Evolutionary conservation across 768 basidiomycete species (phyloP), one percentile per base, ranked within the genome.

Genomic region (Agaricus sinodeliciosus): DNA sequence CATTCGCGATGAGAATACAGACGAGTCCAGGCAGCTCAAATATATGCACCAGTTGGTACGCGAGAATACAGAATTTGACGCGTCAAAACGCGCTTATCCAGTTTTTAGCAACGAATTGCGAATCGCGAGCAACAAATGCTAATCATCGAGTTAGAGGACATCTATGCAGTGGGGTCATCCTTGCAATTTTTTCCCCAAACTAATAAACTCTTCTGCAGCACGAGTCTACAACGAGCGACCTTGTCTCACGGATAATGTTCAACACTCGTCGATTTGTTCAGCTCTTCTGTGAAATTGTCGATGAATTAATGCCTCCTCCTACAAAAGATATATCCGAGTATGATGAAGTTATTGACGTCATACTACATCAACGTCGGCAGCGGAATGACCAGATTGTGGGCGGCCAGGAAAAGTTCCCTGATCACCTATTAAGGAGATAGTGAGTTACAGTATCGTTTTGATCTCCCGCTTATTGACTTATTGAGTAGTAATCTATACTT

Each of bases 291-390:
- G 87, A 92, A 62, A 92, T 89, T 43, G 80, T 97, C 49, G 96
- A 99, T 75, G 80, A 81, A 57, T 76, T 95, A 49, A 84, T 97
- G 78, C 94, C 94, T 13, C 72, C 75, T 35, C 90, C 94, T 11
- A 94, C 89, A 8, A 87, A 85, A 64, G 94, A 96, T 60, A 89
- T 97, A 55, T 86, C 83, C 53, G 85, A 91, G 57, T 81, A 92
- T 37, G 89, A 92, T 57, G 96, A 99, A 67, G 94, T 97, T 45
- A 89, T 97, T 37, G 96, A 99, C 67, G 85, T 98, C 4, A 96
- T 99, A 54, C 78, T 98, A 57, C 92, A 94, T 65, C 96, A 98
- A 63, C 78, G 96, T 49, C 77, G 85, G 49, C 90, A 96, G 66
- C 79, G 91, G 54, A 97, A 97, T 61, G 82, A 86, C 51, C 82